Conservation (phyloP, 73 alveolate species). For the Symbiodinium pilosum region DNA sequence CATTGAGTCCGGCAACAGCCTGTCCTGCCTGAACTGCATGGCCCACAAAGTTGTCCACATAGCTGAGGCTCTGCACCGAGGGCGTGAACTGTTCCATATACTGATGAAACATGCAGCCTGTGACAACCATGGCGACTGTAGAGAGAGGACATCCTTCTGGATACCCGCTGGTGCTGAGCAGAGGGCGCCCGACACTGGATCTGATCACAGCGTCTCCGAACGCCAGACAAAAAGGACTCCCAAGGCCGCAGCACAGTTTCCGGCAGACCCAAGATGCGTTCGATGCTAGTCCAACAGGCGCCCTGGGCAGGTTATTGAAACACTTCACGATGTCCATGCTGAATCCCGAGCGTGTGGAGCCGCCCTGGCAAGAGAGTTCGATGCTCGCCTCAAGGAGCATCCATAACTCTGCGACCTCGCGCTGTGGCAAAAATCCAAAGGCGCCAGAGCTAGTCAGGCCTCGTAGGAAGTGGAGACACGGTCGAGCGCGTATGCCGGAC, state of each 20-base stretch:
- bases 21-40: not conserved
- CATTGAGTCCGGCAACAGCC: not conserved
- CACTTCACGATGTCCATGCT: not conserved
- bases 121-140: not conserved
- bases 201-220: not conserved
- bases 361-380: not conserved
- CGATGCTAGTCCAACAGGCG: not conserved
- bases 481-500: not conserved
- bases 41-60: not conserved
- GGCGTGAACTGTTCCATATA: not conserved
- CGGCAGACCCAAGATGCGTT: not conserved
- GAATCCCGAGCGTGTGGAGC: not conserved
- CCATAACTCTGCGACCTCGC: not conserved
- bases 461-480: not conserved
- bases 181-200: not conserved
- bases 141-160: not conserved
- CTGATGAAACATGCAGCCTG: not conserved
- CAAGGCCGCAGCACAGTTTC: not conserved
- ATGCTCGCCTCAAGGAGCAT: not conserved
- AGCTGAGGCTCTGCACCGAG: not conserved
- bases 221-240: not conserved
- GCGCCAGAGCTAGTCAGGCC: not conserved
- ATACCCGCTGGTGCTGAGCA: not conserved
- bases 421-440: not conserved
- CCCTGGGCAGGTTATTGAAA: not conserved